A percentile compares a stretch with the other conserved stretches of the same genome.
Evolutionary conservation across 2,329 filamentous ascomycete species (phyloP).

Genomic region (Colletotrichum eleusines): DNA sequence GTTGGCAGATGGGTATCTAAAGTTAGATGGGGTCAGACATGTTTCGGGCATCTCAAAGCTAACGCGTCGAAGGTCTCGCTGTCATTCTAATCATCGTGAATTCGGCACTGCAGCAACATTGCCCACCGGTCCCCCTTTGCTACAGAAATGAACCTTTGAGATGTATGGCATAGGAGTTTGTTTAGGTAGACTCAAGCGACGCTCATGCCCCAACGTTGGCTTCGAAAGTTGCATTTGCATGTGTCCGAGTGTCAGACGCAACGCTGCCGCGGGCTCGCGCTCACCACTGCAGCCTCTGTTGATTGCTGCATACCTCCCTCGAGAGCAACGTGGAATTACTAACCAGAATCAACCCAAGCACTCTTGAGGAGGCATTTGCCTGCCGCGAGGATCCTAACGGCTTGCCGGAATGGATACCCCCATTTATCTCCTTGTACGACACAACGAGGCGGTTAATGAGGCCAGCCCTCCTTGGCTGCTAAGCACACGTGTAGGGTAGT

Average conservation of each 20-base stretch:
- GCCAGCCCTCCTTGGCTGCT: background rate
- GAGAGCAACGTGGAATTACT: background rate
- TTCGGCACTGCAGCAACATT: background rate
- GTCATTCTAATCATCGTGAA: background rate
- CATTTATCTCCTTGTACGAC: background rate
- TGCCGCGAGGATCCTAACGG: background rate
- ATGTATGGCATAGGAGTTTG: too few relatives aligned
- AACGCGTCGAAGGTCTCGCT: background rate
- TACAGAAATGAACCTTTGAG: too few relatives aligned
- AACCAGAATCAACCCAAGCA: too few relatives aligned
- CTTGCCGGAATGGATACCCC: background rate
- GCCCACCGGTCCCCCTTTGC: too few relatives aligned
- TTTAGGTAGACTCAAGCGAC: background rate
- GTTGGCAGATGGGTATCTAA: background rate
- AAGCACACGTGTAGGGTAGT: background rate
- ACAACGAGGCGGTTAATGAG: background rate
- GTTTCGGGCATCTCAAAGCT: background rate
- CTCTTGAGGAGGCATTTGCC: background rate
- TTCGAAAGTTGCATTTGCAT: too few relatives aligned
- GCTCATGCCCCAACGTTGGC: slow-evolving; percentile 3
- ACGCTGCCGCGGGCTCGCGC: background rate
- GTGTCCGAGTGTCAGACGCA: background rate
- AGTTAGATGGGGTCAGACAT: background rate
- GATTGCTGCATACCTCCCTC: too few relatives aligned
- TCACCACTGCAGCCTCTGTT: background rate